phyloP scores from a whole-genome alignment of 805 yeast species.

The Vanderwaltozyma yarrowii region DNA sequence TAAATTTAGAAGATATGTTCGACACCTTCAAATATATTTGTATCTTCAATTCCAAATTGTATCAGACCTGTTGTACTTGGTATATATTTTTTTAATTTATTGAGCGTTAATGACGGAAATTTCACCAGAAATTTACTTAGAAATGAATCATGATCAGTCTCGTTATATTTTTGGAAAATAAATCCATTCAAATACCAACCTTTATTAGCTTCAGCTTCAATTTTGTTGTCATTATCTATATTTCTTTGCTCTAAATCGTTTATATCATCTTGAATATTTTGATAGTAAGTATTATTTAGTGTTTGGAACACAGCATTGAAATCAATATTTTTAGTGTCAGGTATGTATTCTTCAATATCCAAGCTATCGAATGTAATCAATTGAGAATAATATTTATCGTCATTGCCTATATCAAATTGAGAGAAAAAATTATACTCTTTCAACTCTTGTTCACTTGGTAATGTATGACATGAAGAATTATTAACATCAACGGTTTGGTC shows the following conservation, averaged over 20 bases:
- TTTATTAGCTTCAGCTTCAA: neutral
- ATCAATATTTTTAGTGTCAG: no score
- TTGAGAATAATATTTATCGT: no score
- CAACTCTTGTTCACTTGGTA: no score
- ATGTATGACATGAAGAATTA: neutral
- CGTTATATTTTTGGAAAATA: neutral
- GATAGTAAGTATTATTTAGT: neutral
- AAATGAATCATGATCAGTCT: neutral
- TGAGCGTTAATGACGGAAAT: neutral
- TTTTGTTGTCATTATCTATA: no score
- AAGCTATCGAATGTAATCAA: no score
- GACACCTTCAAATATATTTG: slow-evolving; percentile 1
- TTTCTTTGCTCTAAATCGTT: neutral
- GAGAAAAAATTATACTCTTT: no score
- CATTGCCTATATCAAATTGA: no score
- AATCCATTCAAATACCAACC: slow-evolving; percentile 1
- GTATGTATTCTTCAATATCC: no score
- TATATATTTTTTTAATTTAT: neutral
- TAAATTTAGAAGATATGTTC: neutral
- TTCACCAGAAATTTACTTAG: neutral
- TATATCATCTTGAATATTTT: neutral
- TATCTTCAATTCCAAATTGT: neutral
- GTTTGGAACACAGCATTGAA: no score
- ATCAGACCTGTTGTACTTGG: neutral
- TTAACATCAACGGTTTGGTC: no score